Evolutionary conservation across 306 rosid genomes (phyloP).

Genomic region (Amphicarpaea edgeworthii): DNA sequence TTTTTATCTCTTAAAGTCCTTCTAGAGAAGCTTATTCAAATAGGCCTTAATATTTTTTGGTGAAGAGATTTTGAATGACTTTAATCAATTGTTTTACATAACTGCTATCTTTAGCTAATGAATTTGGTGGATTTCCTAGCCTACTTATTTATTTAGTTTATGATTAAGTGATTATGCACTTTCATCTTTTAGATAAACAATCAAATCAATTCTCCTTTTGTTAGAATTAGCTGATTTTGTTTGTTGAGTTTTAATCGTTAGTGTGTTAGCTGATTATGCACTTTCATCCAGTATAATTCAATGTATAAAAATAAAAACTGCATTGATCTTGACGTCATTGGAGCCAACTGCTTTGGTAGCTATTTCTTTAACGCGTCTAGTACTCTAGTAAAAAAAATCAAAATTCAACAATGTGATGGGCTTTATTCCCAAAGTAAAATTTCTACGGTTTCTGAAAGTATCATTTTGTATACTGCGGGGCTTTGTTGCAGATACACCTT

Average conservation of each 20-base stretch:
- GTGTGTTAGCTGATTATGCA: neutral
- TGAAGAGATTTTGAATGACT: neutral
- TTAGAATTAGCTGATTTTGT: slow-evolving; percentile 6
- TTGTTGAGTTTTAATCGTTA: neutral
- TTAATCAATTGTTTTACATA: neutral
- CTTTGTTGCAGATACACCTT: slow-evolving; percentile 51
- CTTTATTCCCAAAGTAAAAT: too few relatives aligned
- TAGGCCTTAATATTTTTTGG: neutral
- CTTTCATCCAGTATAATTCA: neutral
- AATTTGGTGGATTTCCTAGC: neutral
- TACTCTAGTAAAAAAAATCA: too few relatives aligned
- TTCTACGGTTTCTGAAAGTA: neutral
- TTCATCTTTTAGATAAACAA: neutral
- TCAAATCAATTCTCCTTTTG: neutral
- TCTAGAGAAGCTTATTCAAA: too few relatives aligned
- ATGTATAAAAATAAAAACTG: too few relatives aligned
- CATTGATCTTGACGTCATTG: neutral
- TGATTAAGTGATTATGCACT: neutral
- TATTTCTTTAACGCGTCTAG: too few relatives aligned
- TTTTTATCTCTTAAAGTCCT: too few relatives aligned
- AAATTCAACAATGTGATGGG: too few relatives aligned
- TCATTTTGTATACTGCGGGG: slow-evolving; percentile 5
- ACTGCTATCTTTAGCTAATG: slow-evolving; percentile 8
- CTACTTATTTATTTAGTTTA: neutral
- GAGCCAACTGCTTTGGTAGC: neutral